Evolutionary conservation across 2,329 filamentous ascomycete species (phyloP).

Genomic region (Sporothrix brunneoviolacea): DNA sequence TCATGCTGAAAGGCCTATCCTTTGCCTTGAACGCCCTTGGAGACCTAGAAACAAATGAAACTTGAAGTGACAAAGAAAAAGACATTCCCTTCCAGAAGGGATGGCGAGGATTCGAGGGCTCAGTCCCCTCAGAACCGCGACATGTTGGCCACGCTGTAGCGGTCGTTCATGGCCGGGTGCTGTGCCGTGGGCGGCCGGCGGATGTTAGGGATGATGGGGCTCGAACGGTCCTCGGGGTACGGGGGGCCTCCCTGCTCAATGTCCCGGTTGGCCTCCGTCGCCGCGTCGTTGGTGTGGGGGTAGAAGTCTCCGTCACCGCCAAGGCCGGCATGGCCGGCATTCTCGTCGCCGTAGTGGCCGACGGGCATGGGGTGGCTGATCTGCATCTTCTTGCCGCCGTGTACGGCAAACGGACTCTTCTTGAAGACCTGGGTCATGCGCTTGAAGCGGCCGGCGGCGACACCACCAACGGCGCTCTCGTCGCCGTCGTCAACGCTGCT

Average conservation of each 20-base stretch:
- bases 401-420: constrained; percentile 8
- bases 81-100: neutral
- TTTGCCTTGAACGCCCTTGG: too few relatives aligned
- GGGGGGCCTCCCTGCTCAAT: constrained; percentile 9
- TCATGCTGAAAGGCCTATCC: neutral
- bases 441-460: constrained; percentile 17
- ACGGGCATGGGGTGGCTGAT: constrained; percentile 38
- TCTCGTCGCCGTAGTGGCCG: constrained; percentile 30
- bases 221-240: constrained; percentile 34
- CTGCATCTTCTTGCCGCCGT: constrained; percentile 29
- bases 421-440: constrained; percentile 22
- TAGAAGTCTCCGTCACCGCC: constrained; percentile 21
- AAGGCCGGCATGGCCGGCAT: constrained; percentile 28
- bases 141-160: constrained; percentile 36
- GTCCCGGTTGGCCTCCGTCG: neutral
- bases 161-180: constrained; percentile 44
- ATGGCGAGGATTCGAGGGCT: neutral
- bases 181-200: constrained; percentile 51
- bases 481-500: neutral
- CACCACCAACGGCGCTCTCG: constrained; percentile 6
- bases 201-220: constrained; percentile 50
- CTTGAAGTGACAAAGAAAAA: too few relatives aligned
- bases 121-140: constrained; percentile 34
- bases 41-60: too few relatives aligned
- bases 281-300: constrained; percentile 4